Evolutionary conservation across 2,329 filamentous ascomycete species (phyloP).

Genomic region (Orbilia javanica): DNA sequence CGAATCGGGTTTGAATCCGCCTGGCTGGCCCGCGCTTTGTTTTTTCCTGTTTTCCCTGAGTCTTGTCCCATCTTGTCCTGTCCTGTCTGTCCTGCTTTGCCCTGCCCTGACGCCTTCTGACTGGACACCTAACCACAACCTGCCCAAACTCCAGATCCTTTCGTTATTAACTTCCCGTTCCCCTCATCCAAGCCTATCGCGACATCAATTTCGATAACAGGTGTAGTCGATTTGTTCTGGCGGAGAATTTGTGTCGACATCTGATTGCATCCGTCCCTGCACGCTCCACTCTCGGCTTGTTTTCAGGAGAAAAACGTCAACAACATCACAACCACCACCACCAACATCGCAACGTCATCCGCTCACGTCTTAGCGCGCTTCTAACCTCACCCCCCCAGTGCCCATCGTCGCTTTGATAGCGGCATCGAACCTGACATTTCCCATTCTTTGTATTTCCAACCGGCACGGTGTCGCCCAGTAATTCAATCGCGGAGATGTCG

Average conservation of each 20-base stretch:
- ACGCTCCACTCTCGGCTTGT: constrained; percentile 23
- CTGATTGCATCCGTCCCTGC: not conserved
- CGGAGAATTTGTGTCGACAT: constrained; percentile 7
- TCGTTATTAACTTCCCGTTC: constrained; percentile 7
- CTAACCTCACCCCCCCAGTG: not conserved
- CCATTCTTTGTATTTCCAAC: not conserved
- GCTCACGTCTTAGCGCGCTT: constrained; percentile 23
- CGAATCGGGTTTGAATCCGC: not conserved
- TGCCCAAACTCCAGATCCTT: constrained; percentile 10
- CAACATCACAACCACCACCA: constrained; percentile 13
- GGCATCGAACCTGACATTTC: constrained; percentile 1
- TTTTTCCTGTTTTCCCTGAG: not conserved
- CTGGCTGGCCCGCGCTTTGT: not conserved
- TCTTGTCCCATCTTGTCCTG: not conserved
- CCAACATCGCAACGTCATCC: constrained; percentile 28
- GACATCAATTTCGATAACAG: constrained; percentile 2
- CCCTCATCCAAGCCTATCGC: constrained; percentile 18
- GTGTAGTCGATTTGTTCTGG: constrained; percentile 23
- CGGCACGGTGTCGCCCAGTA: constrained; percentile 30
- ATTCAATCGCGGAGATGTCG: constrained; percentile 67
- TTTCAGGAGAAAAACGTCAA: constrained; percentile 35
- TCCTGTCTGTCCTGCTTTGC: constrained; percentile 1
- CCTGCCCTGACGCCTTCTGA: constrained; percentile 46
- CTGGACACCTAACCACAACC: constrained; percentile 28
- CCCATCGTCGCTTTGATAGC: constrained; percentile 50